phyloP scores from a whole-genome alignment of 306 rosid species.

The Vicia faba region DNA sequence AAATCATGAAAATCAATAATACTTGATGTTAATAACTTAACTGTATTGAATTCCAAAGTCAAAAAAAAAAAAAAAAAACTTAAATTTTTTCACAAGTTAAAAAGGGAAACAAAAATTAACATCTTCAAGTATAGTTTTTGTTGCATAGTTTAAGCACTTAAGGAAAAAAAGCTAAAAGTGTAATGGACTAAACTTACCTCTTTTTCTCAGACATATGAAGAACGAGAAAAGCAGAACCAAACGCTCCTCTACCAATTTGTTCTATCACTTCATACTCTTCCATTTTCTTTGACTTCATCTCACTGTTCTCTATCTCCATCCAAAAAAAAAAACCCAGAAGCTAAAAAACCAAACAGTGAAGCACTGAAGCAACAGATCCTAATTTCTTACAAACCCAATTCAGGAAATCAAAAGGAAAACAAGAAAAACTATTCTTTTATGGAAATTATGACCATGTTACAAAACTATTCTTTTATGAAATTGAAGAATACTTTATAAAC shows the following conservation, averaged over 20 bases:
- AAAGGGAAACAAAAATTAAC: slow-evolving; percentile 1
- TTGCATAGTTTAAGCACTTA: slow-evolving; percentile 28
- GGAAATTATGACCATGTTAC: slow-evolving; percentile 29
- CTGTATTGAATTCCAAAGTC: slow-evolving; percentile 23
- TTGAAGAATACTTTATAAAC: background rate
- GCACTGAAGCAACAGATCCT: slow-evolving; percentile 42
- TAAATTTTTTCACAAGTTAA: slow-evolving; percentile 1
- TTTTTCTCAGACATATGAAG: slow-evolving; percentile 77
- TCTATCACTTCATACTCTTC: slow-evolving; percentile 86
- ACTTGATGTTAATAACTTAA: slow-evolving; percentile 21
- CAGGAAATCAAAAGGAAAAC: slow-evolving; percentile 19
- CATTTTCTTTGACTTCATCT: slow-evolving; percentile 62
- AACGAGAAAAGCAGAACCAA: slow-evolving; percentile 85
- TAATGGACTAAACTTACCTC: slow-evolving; percentile 53
- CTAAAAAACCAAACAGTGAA: slow-evolving; percentile 34
- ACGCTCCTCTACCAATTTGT: slow-evolving; percentile 95
- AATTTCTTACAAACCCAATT: slow-evolving; percentile 36
- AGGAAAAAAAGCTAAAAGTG: slow-evolving; percentile 16
- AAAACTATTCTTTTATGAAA: slow-evolving; percentile 6
- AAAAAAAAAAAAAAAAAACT: background rate
- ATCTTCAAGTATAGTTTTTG: slow-evolving; percentile 12
- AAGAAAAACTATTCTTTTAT: slow-evolving; percentile 5
- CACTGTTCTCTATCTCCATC: slow-evolving; percentile 74
- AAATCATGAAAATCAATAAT: slow-evolving; percentile 34
- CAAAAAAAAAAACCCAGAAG: slow-evolving; percentile 44